Percentiles rank a stretch among this genome's conserved stretches.
These are phyloP conservation scores for Cystoderma amianthinum DNA, from an alignment of 768 basidiomycete species.

Conservation along the genomic window DNA sequence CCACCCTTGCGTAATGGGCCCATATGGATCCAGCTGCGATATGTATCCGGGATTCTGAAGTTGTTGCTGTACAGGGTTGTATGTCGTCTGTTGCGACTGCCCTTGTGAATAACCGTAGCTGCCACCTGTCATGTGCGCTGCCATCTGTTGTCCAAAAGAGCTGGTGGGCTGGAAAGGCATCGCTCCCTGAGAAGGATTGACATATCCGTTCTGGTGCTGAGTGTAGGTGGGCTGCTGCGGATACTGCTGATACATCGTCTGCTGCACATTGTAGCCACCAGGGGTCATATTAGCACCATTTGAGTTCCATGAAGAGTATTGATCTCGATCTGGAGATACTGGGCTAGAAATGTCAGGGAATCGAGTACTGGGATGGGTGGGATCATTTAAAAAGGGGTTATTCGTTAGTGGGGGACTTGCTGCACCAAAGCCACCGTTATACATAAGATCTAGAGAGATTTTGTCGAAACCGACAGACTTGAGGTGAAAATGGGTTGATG, in stretches of 20 bases:
- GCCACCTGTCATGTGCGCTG: constrained; percentile 27
- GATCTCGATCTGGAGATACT: constrained; percentile 15
- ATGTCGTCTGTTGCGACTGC: constrained; percentile 19
- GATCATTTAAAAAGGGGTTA: constrained; percentile 64
- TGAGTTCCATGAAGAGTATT: constrained; percentile 33
- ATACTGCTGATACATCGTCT: constrained; percentile 18
- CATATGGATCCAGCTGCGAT: constrained; percentile 48
- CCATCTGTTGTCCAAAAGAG: constrained; percentile 51
- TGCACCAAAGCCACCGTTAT: constrained; percentile 32
- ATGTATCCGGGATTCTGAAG: constrained; percentile 37
- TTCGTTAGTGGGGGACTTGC: constrained; percentile 37
- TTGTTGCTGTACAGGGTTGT: constrained; percentile 42
- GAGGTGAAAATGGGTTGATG: no score
- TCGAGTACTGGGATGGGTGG: constrained; percentile 39
- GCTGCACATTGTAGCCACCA: constrained; percentile 24
- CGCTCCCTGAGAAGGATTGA: background rate
- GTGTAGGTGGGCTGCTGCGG: constrained; percentile 5
- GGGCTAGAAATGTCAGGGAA: constrained; percentile 55
- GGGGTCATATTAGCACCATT: constrained; percentile 11
- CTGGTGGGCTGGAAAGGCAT: constrained; percentile 39
- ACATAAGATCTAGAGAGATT: no score
- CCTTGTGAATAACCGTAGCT: constrained; percentile 31
- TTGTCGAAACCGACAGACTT: no score
- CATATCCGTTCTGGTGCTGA: constrained; percentile 13
- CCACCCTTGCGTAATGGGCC: constrained; percentile 36